Base-by-base conservation (phyloP, 352 stramenopile genomes). In the Lagenidium sp. region DNA sequence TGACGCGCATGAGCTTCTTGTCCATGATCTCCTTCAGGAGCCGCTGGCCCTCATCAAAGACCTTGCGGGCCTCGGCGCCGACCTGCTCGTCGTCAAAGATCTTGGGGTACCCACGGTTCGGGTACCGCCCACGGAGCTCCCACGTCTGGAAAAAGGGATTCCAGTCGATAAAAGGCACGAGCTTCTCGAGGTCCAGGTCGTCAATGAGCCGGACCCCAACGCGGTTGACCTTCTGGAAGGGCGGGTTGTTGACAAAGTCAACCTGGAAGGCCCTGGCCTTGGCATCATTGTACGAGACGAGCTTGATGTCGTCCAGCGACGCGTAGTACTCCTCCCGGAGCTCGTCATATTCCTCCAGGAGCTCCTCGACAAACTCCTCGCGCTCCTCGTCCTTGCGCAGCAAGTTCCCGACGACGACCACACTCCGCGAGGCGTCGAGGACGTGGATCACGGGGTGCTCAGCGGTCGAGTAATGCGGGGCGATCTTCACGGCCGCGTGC, bases 81-180 rank as follows among this genome's bases (percentile, higher is more conserved):
- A 98, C 94, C 19, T 75, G 68, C 52, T 97, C 85, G 56, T 99
- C 95, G 46, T 98, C 87, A 63, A 99, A 98, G 48, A 99, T 99
- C 72, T 98, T 98, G 6, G 95, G 95, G 60, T 98, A 98, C 16
- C 94, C 94, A 60, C 95, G 82, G 65, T 99, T 99, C 20, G 95
- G 95, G 62, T 99, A 99, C 36, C 94, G 85, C 19, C 95, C 95
- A 46, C 95, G 76, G 32, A 99, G 70, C 56, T 98, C 94, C 94
- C 94, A 98, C 23, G 91, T 98, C 70, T 98, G 94, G 75, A 99
- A 98, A 67, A 99, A 98, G 12, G 95, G 95, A 58, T 98, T 98
- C 95, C 95, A 99, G 62, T 99, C 95, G 51, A 99, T 98, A 64
- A 94, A 98, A n/a, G 91, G 88, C 16, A 97, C 74, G 24, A 98